Conservation (phyloP, 257 asterid species). For the Salvia splendens region DNA sequence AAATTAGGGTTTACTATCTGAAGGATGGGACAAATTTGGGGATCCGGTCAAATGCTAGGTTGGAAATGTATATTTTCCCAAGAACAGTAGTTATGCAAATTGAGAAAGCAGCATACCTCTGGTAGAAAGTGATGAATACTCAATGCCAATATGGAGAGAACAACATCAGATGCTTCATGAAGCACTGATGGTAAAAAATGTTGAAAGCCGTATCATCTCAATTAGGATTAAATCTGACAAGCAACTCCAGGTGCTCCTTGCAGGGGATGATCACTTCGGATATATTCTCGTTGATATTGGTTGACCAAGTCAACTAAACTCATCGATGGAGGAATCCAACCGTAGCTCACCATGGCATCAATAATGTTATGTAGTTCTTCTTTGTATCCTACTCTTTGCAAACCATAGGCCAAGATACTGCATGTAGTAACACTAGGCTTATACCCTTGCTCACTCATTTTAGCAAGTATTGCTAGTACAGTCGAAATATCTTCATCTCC, state of each 20-base stretch:
- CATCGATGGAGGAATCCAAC: constrained; percentile 63
- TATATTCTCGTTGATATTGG: constrained; percentile 36
- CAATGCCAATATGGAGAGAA: constrained; percentile 22
- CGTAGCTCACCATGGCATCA: constrained; percentile 55
- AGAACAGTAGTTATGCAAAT: constrained; percentile 18
- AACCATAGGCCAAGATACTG: constrained; percentile 55
- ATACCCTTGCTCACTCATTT: constrained; percentile 64
- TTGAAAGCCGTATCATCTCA: constrained; percentile 18
- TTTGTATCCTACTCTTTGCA: constrained; percentile 60
- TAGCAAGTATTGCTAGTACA: constrained; percentile 49
- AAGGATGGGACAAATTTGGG: not conserved
- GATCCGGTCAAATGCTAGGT: not conserved
- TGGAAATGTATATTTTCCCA: not conserved
- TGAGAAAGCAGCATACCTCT: constrained; percentile 9
- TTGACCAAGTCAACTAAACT: constrained; percentile 48
- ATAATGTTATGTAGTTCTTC: constrained; percentile 49
- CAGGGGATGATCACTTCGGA: constrained; percentile 34
- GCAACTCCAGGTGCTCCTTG: constrained; percentile 48
- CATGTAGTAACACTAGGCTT: constrained; percentile 60
- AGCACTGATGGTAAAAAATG: constrained; percentile 23
- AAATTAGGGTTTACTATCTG: not conserved
- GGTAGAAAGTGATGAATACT: constrained; percentile 3
- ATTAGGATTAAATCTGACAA: constrained; percentile 40
- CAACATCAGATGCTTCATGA: constrained; percentile 25
- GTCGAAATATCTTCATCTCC: constrained; percentile 49